Evolutionary conservation across 345 rosid species (phyloP).

Genomic region (Lepidium didymum): DNA sequence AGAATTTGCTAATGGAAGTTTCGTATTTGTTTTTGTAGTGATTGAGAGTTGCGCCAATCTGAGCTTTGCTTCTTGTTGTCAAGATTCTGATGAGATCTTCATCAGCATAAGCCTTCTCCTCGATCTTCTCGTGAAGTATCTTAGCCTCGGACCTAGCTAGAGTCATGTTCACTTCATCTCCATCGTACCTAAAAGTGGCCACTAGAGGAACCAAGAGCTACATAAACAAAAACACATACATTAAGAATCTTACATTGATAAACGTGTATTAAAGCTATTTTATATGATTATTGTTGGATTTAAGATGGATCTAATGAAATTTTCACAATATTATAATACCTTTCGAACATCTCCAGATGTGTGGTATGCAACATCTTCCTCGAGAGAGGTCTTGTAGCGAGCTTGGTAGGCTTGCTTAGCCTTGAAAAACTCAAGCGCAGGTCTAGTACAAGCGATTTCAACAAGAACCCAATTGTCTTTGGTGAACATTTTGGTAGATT

Average conservation of each 20-base stretch:
- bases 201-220: conserved; percentile 82
- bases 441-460: conserved; percentile 81
- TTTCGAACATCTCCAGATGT: conserved; percentile 72
- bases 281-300: background rate
- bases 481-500: conserved; percentile 68
- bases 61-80: conserved; percentile 76
- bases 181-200: conserved; percentile 67
- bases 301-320: background rate
- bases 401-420: conserved; percentile 72
- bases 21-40: conserved; percentile 63
- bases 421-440: conserved; percentile 48
- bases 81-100: conserved; percentile 79
- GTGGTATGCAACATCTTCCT: conserved; percentile 87
- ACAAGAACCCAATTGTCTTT: conserved; percentile 60
- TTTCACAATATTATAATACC: conserved; percentile 30
- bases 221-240: conserved; percentile 6
- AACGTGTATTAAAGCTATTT: background rate
- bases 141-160: conserved; percentile 77
- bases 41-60: conserved; percentile 65
- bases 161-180: conserved; percentile 60
- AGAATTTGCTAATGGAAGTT: conserved; percentile 59
- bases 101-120: conserved; percentile 56
- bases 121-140: conserved; percentile 64
- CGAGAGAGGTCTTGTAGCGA: conserved; percentile 71
- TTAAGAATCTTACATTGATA: background rate